Evolutionary conservation across 164 flowering plant species (phyloP).

Genomic region (Tetracentron sinense): DNA sequence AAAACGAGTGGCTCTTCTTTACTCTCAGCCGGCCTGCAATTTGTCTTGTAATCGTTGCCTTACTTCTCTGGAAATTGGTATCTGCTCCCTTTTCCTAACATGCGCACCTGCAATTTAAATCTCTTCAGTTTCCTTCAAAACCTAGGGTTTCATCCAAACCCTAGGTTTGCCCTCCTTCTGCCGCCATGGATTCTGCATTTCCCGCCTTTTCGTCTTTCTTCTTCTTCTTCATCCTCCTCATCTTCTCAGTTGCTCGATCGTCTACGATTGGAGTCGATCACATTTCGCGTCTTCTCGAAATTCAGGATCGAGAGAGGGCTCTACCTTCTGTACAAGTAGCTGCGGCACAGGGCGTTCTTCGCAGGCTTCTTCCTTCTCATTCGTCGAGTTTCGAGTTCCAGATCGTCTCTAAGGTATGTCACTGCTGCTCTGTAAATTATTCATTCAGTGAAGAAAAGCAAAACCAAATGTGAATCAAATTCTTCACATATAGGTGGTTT

Average conservation of each 20-base stretch:
- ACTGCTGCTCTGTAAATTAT: conserved; percentile 40
- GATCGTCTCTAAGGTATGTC: background rate
- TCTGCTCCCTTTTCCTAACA: too few species aligned
- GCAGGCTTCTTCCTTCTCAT: conserved; percentile 60
- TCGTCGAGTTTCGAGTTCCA: conserved; percentile 2
- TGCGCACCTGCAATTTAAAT: too few species aligned
- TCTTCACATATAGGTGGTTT: too few species aligned
- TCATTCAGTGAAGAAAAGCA: too few species aligned
- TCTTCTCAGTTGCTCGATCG: background rate
- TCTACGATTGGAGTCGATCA: background rate
- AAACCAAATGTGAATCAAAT: too few species aligned
- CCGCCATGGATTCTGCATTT: conserved; percentile 22
- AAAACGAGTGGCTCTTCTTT: too few species aligned
- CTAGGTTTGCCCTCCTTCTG: background rate
- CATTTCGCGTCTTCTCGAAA: background rate
- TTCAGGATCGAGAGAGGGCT: background rate
- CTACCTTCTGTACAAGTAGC: conserved; percentile 33
- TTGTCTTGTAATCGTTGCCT: too few species aligned
- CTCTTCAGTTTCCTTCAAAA: too few species aligned
- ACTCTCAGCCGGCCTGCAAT: too few species aligned
- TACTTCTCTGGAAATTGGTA: too few species aligned
- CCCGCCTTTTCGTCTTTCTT: conserved; percentile 15
- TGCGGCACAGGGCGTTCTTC: conserved; percentile 51
- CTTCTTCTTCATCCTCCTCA: background rate
- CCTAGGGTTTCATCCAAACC: conserved; percentile 2